Base-by-base conservation (phyloP, 2,329 filamentous ascomycete genomes). In the Blumeria hordei region DNA sequence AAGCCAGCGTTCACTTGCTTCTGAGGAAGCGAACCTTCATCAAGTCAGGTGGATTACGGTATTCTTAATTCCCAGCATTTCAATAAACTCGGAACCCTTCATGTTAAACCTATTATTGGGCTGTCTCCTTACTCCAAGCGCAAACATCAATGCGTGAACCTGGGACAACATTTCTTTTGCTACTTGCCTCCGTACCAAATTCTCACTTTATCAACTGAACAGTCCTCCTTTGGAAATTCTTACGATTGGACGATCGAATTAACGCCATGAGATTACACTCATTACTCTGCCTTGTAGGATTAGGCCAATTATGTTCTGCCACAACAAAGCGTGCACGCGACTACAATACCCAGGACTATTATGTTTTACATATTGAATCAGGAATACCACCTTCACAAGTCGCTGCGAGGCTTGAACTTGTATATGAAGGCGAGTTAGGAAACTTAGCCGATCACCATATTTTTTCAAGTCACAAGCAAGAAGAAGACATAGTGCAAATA, bases 311-410 rank as follows among this genome's bases (percentile, higher is more conserved):
- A 32, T 64, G 72, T 58, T 68, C 71, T 56, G 71, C 74, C 34
- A 66, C 72, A 49, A 60, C 62, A 54, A 67, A 78, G 47, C 70
- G 72, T 53, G 70, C 74, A 59, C 82, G 85, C 62, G 76, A 92
- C 64, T 85, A 93, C 72, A 76, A 83, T 53, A 74, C 76, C 41
- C 79, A 88, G 68, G 90, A 98, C 68, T 96, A 94, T 70, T 95
- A 96, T 67, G 88, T 93, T 59, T 74, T 98, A 50, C 85, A 95
- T 60, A 76, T 98, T 63, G 77, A 83, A 57, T 70, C 76, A 11
- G 72, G 75, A 39, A 72, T 76, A 6, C 73, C 78, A 12, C 87
- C 88, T 14, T 69, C 75, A 28, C 73, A 82, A 43, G 73, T 95
- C 59, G 88, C 88, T 33, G 70, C 72, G 49, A 74, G 78, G 21